These are phyloP conservation scores for Aspergillus ruber DNA, from an alignment of 2,329 filamentous ascomycete species.

Conservation along the genomic window DNA sequence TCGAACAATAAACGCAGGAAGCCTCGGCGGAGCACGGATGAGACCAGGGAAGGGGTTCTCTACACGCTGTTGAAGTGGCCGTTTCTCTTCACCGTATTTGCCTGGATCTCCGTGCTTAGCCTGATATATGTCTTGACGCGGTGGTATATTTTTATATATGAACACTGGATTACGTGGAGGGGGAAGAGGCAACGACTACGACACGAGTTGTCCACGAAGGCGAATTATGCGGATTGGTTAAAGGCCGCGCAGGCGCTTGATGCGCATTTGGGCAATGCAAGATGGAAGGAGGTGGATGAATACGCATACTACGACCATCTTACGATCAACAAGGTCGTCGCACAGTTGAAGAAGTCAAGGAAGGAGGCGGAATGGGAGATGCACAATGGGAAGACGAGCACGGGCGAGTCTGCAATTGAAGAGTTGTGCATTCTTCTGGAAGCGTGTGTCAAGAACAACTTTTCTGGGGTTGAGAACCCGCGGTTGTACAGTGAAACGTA, in stretches of 20 bases:
- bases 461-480: constrained; percentile 88
- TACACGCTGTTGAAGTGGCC: constrained; percentile 91
- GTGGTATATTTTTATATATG: constrained; percentile 86
- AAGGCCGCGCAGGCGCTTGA: constrained; percentile 73
- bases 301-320: constrained; percentile 80
- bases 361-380: constrained; percentile 37
- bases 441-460: constrained; percentile 95
- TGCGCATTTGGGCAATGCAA: constrained; percentile 64
- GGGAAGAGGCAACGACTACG: constrained; percentile 68
- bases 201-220: constrained; percentile 62
- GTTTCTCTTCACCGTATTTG: constrained; percentile 68
- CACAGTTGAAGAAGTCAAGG: constrained; percentile 56
- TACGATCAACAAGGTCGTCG: constrained; percentile 69
- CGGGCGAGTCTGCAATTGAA: constrained; percentile 52
- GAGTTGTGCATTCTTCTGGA: constrained; percentile 73
- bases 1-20: constrained; percentile 39
- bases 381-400: constrained; percentile 12
- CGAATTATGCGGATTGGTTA: constrained; percentile 78
- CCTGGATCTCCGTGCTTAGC: constrained; percentile 71
- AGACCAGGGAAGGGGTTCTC: constrained; percentile 88
- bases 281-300: constrained; percentile 47
- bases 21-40: constrained; percentile 63
- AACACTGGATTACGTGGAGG: constrained; percentile 85
- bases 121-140: constrained; percentile 72
- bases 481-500: constrained; percentile 96